phyloP scores from a whole-genome alignment of 495 filamentous ascomycete species.

The Choiromyces venosus region DNA sequence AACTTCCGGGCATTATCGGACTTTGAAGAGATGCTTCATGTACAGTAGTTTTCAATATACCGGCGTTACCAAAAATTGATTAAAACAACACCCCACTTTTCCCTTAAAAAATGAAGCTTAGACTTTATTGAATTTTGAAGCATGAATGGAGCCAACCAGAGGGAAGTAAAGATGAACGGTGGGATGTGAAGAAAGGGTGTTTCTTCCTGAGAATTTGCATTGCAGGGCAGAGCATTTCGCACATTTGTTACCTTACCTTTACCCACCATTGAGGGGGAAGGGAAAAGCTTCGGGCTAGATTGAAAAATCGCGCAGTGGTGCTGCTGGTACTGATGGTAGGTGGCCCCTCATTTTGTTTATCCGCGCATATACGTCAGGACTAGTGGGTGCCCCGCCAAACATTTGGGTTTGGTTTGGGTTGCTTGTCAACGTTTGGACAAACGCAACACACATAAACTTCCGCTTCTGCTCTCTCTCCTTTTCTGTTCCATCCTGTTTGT shows the following conservation, averaged over 20 bases:
- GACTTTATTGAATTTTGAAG: too few species aligned
- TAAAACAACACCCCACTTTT: background rate
- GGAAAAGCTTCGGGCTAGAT: background rate
- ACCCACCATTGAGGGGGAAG: background rate
- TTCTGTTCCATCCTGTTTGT: background rate
- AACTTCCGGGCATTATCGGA: background rate
- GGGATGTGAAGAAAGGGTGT: background rate
- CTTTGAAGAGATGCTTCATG: background rate
- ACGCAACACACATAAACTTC: background rate
- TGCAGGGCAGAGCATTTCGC: background rate
- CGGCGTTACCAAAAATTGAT: background rate
- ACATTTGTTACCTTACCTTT: background rate
- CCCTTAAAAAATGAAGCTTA: too few species aligned
- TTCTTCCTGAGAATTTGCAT: background rate
- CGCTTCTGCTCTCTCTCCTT: background rate
- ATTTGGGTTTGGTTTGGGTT: background rate
- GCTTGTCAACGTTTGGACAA: background rate
- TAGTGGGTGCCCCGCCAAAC: background rate
- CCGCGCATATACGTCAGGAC: conserved; percentile 2
- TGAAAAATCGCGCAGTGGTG: background rate
- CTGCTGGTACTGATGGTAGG: background rate
- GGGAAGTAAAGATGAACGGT: background rate
- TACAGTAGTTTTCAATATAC: background rate
- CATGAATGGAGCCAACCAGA: background rate
- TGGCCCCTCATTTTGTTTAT: conserved; percentile 3